phyloP scores from a whole-genome alignment of 768 basidiomycete genomes.

The Pholiota microspora region DNA sequence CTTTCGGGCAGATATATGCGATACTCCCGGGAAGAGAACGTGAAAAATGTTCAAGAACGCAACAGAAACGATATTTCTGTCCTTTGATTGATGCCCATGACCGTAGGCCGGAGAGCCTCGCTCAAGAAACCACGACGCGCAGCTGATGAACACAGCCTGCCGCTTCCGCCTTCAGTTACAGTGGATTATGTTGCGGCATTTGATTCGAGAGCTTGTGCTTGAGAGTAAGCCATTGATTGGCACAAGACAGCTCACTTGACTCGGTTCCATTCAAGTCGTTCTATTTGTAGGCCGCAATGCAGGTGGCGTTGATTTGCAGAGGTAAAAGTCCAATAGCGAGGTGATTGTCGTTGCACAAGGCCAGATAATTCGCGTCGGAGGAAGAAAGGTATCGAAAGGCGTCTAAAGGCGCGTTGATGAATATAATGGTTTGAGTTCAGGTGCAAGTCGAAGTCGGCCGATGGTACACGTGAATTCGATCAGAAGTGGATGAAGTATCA shows the following conservation, averaged over 20 bases:
- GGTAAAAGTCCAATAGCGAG: too few species aligned
- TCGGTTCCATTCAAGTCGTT: neutral
- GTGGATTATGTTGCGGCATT: too few species aligned
- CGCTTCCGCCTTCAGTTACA: too few species aligned
- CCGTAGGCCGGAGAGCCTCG: neutral
- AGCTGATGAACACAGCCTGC: neutral
- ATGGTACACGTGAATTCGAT: constrained; percentile 31
- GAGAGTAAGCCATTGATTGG: neutral
- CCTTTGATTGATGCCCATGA: too few species aligned
- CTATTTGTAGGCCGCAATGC: neutral
- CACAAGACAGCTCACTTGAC: neutral
- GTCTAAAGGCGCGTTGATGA: neutral
- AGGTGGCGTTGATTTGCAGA: neutral
- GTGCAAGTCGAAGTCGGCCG: neutral
- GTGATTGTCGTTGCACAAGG: neutral
- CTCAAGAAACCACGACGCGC: neutral
- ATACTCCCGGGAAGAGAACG: neutral
- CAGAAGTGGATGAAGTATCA: constrained; percentile 18
- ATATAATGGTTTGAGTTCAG: too few species aligned
- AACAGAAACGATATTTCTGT: neutral
- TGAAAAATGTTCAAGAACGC: neutral
- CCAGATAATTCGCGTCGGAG: too few species aligned
- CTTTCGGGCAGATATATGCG: neutral
- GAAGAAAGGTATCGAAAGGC: too few species aligned
- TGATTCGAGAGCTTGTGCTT: neutral